Conservation (phyloP, 1,139 yeast species). For the Lodderomyces theae region DNA sequence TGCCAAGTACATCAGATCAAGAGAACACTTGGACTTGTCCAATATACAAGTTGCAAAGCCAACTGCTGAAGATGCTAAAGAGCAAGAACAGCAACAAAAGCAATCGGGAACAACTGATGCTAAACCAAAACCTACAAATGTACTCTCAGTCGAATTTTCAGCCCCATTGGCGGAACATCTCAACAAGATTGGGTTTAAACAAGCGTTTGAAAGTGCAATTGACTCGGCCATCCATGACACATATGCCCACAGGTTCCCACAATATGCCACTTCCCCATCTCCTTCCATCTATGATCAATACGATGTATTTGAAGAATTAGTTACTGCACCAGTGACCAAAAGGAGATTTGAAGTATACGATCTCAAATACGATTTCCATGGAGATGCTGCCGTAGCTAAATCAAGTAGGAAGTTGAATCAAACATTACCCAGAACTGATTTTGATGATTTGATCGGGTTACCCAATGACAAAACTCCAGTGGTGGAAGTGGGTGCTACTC, state of each 20-base stretch:
- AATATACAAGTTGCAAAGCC: constrained; percentile 58
- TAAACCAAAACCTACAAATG: constrained; percentile 29
- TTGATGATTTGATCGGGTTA: constrained; percentile 50
- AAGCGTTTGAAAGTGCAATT: constrained; percentile 31
- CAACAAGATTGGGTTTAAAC: constrained; percentile 28
- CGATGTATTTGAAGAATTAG: constrained; percentile 63
- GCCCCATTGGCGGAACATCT: constrained; percentile 28
- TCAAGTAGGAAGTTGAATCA: constrained; percentile 10
- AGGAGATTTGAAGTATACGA: constrained; percentile 53
- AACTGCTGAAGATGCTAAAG: constrained; percentile 7
- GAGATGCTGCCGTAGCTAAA: constrained; percentile 12
- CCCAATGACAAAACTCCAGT: constrained; percentile 1
- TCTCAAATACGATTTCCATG: constrained; percentile 27
- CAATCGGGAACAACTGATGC: constrained; percentile 10
- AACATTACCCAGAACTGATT: constrained; percentile 16
- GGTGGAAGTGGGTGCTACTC: constrained; percentile 11
- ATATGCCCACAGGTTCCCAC: constrained; percentile 44
- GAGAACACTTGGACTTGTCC: constrained; percentile 72
- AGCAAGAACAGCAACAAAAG: constrained; percentile 12
- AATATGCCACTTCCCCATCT: constrained; percentile 45
- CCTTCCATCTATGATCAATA: constrained; percentile 31
- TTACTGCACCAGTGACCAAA: constrained; percentile 55
- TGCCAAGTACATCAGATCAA: constrained; percentile 53
- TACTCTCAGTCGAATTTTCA: constrained; percentile 25
- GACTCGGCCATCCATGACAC: constrained; percentile 33